Evolutionary conservation across 352 stramenopile species (phyloP), one percentile per base, ranked within the genome.

Genomic region (Pythium aphanidermatum): DNA sequence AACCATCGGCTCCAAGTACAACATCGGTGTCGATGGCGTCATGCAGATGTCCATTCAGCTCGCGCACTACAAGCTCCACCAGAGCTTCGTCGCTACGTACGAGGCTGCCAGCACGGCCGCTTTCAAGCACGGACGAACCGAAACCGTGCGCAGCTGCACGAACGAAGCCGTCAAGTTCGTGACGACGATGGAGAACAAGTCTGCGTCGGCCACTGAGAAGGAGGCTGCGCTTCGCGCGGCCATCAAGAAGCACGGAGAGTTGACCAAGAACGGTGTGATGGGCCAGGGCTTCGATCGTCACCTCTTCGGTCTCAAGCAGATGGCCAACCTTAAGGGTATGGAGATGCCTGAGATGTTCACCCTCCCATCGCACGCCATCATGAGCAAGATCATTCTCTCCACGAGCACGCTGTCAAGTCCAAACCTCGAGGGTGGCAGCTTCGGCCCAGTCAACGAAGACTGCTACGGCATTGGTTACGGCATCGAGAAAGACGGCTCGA

Each of bases 31-130:
- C 19, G 86, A 96, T 57, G 86, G 84, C n/a, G 66, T 95, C 51
- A 90, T 95, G 82, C 86, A 96, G 60, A 95, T 95, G 83, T 68
- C 79, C 13, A 92, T 96, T 49, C 86, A 96, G 62, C 58, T 96
- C 20, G 86, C 83, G 51, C 81, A 95, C 64, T 92, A 74, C 58
- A 81, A 83, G 60, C 56, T 90, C 23, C 78, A 95, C 53, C 54
- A 86, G 33, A 68, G 58, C 52, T 93, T 92, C 53, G 80, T 86
- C 12, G 57, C 86, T 24, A 96, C 86, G 25, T 96, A 96, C 60
- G 86, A 96, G 57, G 83, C 66, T 20, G 83, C 83, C 10, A 92
- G 77, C 53, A 96, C 86, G 23, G 85, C 84, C 0, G 86, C 83
- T n/a, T 96, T 95, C 53, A 95, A 95, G 68, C 86, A 95, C 51